phyloP scores from a whole-genome alignment of 2,329 filamentous ascomycete species.

The Pseudogymnoascus sp. region DNA sequence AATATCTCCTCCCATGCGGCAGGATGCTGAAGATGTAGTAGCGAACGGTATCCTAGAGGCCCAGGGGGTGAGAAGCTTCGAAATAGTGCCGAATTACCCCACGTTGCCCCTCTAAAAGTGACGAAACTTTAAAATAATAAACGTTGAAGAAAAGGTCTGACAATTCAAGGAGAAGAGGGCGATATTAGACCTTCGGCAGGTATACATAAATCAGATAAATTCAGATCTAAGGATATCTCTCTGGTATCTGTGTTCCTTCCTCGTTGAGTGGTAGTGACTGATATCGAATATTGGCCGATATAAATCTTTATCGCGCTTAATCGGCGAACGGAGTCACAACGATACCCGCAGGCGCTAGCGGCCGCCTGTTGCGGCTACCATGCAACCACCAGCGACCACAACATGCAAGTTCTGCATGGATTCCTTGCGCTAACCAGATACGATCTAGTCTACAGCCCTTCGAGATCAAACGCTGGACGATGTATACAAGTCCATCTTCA shows the following conservation, averaged over 20 bases:
- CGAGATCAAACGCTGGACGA: constrained; percentile 9
- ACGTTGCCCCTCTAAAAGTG: constrained; percentile 6
- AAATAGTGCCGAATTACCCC: not conserved
- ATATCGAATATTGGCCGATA: not conserved
- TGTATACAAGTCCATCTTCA: constrained; percentile 9
- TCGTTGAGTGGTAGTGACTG: not conserved
- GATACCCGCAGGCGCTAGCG: constrained; percentile 2
- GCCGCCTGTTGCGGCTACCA: constrained; percentile 5
- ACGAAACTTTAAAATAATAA: not conserved
- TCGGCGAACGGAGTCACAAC: not conserved
- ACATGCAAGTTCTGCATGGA: constrained; percentile 6
- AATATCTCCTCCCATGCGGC: not conserved
- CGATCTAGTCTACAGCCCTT: not conserved
- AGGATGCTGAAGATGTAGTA: not conserved
- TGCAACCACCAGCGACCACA: constrained; percentile 8
- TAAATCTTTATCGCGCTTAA: constrained; percentile 10
- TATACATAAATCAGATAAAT: not conserved
- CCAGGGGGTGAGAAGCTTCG: not conserved
- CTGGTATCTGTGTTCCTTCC: not conserved
- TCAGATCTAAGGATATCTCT: not conserved
- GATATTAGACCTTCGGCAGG: not conserved
- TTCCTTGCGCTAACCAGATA: not conserved
- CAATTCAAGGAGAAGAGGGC: not conserved
- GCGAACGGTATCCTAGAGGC: not conserved
- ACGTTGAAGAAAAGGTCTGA: not conserved